Conservation (phyloP, 108 stramenopile species). For the Pseudonitzschia delicatissima region DNA sequence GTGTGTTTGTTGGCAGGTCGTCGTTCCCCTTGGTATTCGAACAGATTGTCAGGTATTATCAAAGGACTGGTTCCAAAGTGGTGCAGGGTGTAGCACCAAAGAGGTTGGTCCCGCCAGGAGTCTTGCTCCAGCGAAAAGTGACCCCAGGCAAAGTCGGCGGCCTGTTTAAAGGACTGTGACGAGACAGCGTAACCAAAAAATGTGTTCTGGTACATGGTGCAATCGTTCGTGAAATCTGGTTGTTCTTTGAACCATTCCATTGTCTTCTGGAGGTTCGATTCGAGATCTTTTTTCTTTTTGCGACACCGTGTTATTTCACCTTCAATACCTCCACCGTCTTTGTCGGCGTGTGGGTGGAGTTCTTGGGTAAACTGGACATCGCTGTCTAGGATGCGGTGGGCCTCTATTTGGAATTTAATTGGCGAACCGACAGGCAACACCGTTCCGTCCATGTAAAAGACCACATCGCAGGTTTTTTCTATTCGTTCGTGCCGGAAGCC, state of each 20-base stretch:
- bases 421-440: conserved; percentile 4
- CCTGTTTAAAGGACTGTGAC: neutral
- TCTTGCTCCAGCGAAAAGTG: conserved; percentile 25
- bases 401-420: conserved; percentile 10
- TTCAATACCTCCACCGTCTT: conserved; percentile 11
- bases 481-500: conserved; percentile 15
- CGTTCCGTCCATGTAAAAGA: conserved; percentile 27
- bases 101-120: conserved; percentile 37
- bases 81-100: conserved; percentile 31
- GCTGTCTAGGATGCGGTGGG: conserved; percentile 3
- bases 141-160: conserved; percentile 23
- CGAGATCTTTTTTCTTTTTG: conserved; percentile 17
- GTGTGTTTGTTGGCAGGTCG: neutral
- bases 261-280: conserved; percentile 15
- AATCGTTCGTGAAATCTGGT: conserved; percentile 27
- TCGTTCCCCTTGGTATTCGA: neutral
- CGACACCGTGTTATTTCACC: conserved; percentile 10
- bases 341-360: conserved; percentile 8
- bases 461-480: conserved; percentile 10
- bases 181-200: conserved; percentile 10
- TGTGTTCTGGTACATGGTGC: conserved; percentile 20
- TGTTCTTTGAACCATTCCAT: conserved; percentile 21
- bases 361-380: conserved; percentile 23
- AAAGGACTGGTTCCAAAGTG: conserved; percentile 24
- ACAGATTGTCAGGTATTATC: conserved; percentile 5